Percentiles rank a stretch among this genome's conserved stretches.
Evolutionary conservation across 768 basidiomycete species (phyloP).

Genomic region (Boletales sp.): DNA sequence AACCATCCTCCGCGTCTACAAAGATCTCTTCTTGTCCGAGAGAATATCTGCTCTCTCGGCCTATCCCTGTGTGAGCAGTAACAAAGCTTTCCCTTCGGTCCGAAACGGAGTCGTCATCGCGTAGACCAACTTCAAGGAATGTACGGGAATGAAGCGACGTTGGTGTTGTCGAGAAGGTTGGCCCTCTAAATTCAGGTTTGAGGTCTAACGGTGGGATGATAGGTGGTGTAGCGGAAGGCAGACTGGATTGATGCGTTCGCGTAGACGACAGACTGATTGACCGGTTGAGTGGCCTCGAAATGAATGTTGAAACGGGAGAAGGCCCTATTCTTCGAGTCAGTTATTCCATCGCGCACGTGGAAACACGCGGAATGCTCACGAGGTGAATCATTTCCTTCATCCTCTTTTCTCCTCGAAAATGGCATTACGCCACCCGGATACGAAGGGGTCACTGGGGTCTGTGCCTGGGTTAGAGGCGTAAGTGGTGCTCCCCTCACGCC

Average conservation of each 20-base stretch:
- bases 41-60: slow-evolving; percentile 31
- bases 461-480: slow-evolving; percentile 12
- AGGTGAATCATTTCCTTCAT: slow-evolving; percentile 28
- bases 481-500: slow-evolving; percentile 12
- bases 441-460: slow-evolving; percentile 23
- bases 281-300: slow-evolving; percentile 62
- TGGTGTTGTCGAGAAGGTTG: slow-evolving; percentile 26
- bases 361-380: slow-evolving; percentile 36
- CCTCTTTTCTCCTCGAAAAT: slow-evolving; percentile 26
- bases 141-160: slow-evolving; percentile 23
- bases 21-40: slow-evolving; percentile 25
- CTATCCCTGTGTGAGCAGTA: slow-evolving; percentile 37
- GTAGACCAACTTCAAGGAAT: slow-evolving; percentile 22
- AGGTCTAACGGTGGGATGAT: slow-evolving; percentile 59
- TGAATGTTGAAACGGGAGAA: slow-evolving; percentile 53
- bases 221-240: slow-evolving; percentile 39
- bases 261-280: slow-evolving; percentile 64
- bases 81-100: slow-evolving; percentile 57
- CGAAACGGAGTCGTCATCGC: slow-evolving; percentile 42
- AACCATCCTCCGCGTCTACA: slow-evolving; percentile 28
- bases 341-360: neutral
- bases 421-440: slow-evolving; percentile 18
- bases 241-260: slow-evolving; percentile 48
- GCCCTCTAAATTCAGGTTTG: slow-evolving; percentile 47
- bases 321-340: slow-evolving; percentile 35